Evolutionary conservation across 176 grass and related monocot genomes (phyloP), one percentile per base, ranked within the genome.

Genomic region (Alloteropsis semialata): DNA sequence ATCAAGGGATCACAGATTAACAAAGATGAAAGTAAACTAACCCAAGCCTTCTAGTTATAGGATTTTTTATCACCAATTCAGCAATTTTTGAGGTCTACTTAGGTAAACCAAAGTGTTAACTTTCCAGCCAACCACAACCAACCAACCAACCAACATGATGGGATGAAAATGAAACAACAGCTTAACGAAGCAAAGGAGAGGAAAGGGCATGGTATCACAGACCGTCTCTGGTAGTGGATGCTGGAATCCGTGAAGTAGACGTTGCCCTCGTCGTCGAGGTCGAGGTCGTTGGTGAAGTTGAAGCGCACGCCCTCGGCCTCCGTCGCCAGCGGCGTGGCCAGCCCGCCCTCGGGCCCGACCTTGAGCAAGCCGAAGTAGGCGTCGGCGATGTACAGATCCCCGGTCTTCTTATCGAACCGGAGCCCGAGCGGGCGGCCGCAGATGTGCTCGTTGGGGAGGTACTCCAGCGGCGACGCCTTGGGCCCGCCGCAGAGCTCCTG

Each of bases 221-320:
- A 91, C 96, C 92, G 87, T 92, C 96, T 91, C 89, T 92, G 91
- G 84, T 90, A 93, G 82, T 88, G 90, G 53, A 84, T 77, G 84
- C 96, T 98, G 74, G 91, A 95, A 70, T 98, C 96, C 1, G 96
- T 92, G 83, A 98, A 95, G 87, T 98, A 95, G 32, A 98, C 78
- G 33, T 88, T 95, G 76, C 92, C 90, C 34, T 93, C 88, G 50
- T 88, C 87, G 63, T 93, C 96, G 71, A 98, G 61, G 67, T 95
- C 96, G 58, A 98, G 88, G 81, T 98, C 96, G 42, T 98, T 95
- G 30, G 96, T 98, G 88, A 98, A 98, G 36, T 95, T 98, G 17
- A 98, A 65, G 8, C 84, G 92, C 36, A 91, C 82, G 25, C 96
- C 92, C 87, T 98, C 96, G 14, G 96, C 96, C 86, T 98, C 88